Percentiles rank a stretch among this genome's conserved stretches.
Evolutionary conservation across 2,329 filamentous ascomycete species (phyloP).

Genomic region (Colletotrichum noveboracense): DNA sequence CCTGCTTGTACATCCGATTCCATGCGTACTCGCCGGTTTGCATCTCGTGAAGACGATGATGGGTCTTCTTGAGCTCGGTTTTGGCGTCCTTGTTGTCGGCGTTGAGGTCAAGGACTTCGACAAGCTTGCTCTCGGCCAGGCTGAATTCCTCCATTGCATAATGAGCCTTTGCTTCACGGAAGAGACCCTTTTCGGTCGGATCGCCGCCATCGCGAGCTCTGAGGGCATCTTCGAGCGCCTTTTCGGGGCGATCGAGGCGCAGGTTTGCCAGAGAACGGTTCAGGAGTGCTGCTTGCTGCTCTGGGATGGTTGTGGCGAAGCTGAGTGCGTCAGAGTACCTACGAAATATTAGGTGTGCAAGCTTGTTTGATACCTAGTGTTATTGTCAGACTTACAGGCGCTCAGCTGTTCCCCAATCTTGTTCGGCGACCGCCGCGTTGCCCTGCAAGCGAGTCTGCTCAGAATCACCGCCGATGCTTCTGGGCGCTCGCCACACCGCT

Average conservation of each 20-base stretch:
- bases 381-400: constrained; percentile 30
- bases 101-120: constrained; percentile 32
- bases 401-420: constrained; percentile 33
- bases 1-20: constrained; percentile 38
- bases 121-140: constrained; percentile 36
- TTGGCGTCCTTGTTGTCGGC: constrained; percentile 37
- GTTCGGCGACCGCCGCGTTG: constrained; percentile 33
- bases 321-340: constrained; percentile 43
- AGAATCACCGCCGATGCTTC: constrained; percentile 19
- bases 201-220: constrained; percentile 11
- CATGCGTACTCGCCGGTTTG: constrained; percentile 44
- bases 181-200: constrained; percentile 46
- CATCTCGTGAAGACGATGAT: constrained; percentile 41
- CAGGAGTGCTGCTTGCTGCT: constrained; percentile 36
- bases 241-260: constrained; percentile 29
- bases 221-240: constrained; percentile 35
- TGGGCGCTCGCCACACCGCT: constrained; percentile 32
- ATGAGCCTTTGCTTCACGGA: constrained; percentile 48
- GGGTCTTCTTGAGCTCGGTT: constrained; percentile 32
- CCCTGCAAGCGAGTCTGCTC: constrained; percentile 31
- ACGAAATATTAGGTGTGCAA: background rate
- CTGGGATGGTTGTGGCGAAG: constrained; percentile 35
- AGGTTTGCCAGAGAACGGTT: constrained; percentile 41
- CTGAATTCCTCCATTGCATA: constrained; percentile 46
- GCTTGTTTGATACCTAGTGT: background rate